phyloP scores from a whole-genome alignment of 768 basidiomycete genomes.

The Suillus sp. region DNA sequence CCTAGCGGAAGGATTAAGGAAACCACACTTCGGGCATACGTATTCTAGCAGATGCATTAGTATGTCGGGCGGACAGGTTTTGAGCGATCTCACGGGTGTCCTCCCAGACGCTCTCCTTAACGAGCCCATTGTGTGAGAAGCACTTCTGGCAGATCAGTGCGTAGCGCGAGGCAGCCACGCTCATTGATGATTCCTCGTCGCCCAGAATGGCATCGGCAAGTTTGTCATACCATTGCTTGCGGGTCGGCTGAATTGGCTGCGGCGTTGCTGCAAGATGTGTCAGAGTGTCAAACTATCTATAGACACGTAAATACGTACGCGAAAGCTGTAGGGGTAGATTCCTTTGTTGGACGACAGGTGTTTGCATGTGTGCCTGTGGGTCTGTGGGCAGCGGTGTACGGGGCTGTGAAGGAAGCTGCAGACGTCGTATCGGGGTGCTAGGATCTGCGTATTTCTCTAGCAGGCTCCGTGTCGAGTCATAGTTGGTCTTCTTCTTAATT shows the following conservation, averaged over 20 bases:
- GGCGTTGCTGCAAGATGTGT: conserved; percentile 36
- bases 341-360: conserved; percentile 25
- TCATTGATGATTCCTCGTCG: conserved; percentile 61
- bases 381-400: conserved; percentile 34
- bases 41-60: conserved; percentile 58
- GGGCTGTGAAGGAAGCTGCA: conserved; percentile 34
- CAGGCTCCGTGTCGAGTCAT: conserved; percentile 87
- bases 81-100: conserved; percentile 66
- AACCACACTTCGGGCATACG: conserved; percentile 80
- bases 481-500: conserved; percentile 97
- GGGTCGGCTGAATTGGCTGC: conserved; percentile 49
- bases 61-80: conserved; percentile 4
- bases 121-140: conserved; percentile 86
- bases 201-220: conserved; percentile 86
- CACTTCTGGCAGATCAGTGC: conserved; percentile 90
- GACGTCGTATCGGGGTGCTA: conserved; percentile 45
- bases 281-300: conserved; percentile 10
- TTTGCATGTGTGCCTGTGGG: conserved; percentile 22
- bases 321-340: conserved; percentile 39
- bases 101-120: conserved; percentile 80
- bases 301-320: conserved; percentile 33
- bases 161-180: conserved; percentile 53
- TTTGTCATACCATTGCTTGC: conserved; percentile 85
- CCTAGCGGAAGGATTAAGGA: conserved; percentile 65
- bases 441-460: conserved; percentile 87